phyloP scores from a whole-genome alignment of 208 protist species.

The Kentomonas sorsogonicus region DNA sequence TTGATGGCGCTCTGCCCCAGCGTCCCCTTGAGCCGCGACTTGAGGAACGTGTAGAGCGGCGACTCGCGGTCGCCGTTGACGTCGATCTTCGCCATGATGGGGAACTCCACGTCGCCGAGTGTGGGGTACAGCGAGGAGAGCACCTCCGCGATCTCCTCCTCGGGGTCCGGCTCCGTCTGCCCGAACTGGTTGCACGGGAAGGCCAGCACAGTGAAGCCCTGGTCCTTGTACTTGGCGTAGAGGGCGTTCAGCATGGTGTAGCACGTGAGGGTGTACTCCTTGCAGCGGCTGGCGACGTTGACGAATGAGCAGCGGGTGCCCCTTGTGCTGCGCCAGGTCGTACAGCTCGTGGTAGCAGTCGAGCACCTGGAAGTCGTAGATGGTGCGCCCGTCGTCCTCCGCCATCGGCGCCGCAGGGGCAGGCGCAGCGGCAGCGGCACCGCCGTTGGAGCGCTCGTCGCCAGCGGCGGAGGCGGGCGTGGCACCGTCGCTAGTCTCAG shows the following conservation, averaged over 20 bases:
- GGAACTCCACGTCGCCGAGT: conserved; percentile 41
- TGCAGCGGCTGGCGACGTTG: conserved; percentile 88
- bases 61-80: conserved; percentile 76
- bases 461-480: background rate
- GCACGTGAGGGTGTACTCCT: conserved; percentile 66
- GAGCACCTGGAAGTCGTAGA: conserved; percentile 67
- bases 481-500: background rate
- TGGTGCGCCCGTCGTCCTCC: conserved; percentile 17
- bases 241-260: conserved; percentile 64
- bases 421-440: background rate
- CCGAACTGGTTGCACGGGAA: conserved; percentile 92
- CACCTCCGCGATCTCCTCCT: conserved; percentile 70
- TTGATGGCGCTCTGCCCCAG: conserved; percentile 61
- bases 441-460: background rate
- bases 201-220: conserved; percentile 72
- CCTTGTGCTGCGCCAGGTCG: conserved; percentile 72
- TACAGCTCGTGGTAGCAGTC: conserved; percentile 59
- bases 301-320: conserved; percentile 79
- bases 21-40: conserved; percentile 46
- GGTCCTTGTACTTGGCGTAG: conserved; percentile 62
- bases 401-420: background rate
- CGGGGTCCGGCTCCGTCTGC: conserved; percentile 69
- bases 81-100: conserved; percentile 82
- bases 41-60: conserved; percentile 74
- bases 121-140: conserved; percentile 44